Percentiles rank a stretch among this genome's conserved stretches.
Conservation (phyloP, 768 basidiomycete genomes). For the Leccinum ochraceum region DNA sequence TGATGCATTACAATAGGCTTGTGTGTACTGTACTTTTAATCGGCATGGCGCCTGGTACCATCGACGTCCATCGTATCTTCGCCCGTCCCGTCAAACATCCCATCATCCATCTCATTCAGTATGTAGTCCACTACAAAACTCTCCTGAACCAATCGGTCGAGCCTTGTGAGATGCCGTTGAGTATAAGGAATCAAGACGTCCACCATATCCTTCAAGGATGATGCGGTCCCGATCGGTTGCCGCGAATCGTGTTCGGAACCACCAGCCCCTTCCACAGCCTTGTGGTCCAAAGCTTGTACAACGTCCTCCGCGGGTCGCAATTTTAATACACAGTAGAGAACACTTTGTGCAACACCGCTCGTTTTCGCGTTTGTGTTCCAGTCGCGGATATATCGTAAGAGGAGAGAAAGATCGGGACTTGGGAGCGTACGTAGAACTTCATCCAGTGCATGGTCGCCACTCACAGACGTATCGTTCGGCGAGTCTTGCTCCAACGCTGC, state of each 20-base stretch:
- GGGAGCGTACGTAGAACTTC: conserved; percentile 74
- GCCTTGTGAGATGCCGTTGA: conserved; percentile 83
- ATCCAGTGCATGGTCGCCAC: conserved; percentile 76
- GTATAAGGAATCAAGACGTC: conserved; percentile 93
- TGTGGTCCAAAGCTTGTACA: conserved; percentile 55
- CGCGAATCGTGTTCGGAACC: conserved; percentile 33
- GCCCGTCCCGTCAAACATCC: conserved; percentile 58
- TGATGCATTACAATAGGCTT: conserved; percentile 1
- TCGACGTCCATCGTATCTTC: conserved; percentile 45
- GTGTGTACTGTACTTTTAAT: conserved; percentile 22
- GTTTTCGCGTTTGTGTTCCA: conserved; percentile 98
- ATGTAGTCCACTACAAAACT: conserved; percentile 94
- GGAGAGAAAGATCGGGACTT: conserved; percentile 71
- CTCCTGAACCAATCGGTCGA: conserved; percentile 89
- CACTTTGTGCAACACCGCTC: conserved; percentile 78
- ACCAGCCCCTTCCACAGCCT: conserved; percentile 15
- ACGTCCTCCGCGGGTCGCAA: conserved; percentile 75
- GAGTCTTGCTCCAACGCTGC: conserved; percentile 21
- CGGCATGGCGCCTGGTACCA: background rate
- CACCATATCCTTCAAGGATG: conserved; percentile 67
- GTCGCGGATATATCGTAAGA: conserved; percentile 79
- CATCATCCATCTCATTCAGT: conserved; percentile 84
- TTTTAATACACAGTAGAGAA: conserved; percentile 82
- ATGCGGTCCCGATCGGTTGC: conserved; percentile 21
- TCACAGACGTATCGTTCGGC: conserved; percentile 42